Percentiles rank a stretch among this genome's conserved stretches.
phyloP scores from a whole-genome alignment of 2,329 filamentous ascomycete species.

The Cordyceps farinosa region DNA sequence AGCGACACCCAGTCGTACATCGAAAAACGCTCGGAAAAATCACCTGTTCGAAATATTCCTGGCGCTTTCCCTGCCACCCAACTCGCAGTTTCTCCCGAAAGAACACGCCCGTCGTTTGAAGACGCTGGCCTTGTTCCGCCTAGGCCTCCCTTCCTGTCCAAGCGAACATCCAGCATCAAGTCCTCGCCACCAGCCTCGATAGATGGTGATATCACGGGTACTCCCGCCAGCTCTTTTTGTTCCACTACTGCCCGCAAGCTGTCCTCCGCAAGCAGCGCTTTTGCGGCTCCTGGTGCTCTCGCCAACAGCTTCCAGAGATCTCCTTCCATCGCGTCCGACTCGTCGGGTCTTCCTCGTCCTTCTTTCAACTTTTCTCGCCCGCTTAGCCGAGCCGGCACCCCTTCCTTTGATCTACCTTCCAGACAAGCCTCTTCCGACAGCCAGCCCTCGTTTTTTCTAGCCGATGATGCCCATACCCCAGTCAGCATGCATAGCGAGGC shows the following conservation, averaged over 20 bases:
- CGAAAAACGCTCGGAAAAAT: conserved; percentile 28
- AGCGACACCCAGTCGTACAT: conserved; percentile 31
- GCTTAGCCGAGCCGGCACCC: conserved; percentile 68
- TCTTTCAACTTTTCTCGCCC: conserved; percentile 94
- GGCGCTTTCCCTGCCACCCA: conserved; percentile 32
- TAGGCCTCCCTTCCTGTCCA: conserved; percentile 42
- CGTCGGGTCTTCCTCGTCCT: conserved; percentile 67
- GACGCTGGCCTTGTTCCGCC: conserved; percentile 51
- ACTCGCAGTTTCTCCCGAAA: conserved; percentile 41
- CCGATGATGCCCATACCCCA: conserved; percentile 66
- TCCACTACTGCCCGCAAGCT: conserved; percentile 73
- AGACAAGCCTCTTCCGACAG: conserved; percentile 65
- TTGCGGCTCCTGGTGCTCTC: conserved; percentile 53
- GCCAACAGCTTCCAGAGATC: conserved; percentile 65
- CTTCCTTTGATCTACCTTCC: conserved; percentile 53
- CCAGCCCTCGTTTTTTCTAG: conserved; percentile 59
- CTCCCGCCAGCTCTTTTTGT: conserved; percentile 50
- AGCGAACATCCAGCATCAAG: conserved; percentile 56
- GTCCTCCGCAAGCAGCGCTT: conserved; percentile 63
- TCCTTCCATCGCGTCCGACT: conserved; percentile 80
- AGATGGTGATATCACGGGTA: conserved; percentile 63
- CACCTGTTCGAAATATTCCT: conserved; percentile 33
- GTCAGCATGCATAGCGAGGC: conserved; percentile 69
- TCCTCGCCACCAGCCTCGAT: conserved; percentile 58
- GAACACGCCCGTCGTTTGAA: conserved; percentile 46